Percentiles rank a stretch among this genome's conserved stretches.
phyloP scores from a whole-genome alignment of 495 filamentous ascomycete species.

The Neurospora sp. region DNA sequence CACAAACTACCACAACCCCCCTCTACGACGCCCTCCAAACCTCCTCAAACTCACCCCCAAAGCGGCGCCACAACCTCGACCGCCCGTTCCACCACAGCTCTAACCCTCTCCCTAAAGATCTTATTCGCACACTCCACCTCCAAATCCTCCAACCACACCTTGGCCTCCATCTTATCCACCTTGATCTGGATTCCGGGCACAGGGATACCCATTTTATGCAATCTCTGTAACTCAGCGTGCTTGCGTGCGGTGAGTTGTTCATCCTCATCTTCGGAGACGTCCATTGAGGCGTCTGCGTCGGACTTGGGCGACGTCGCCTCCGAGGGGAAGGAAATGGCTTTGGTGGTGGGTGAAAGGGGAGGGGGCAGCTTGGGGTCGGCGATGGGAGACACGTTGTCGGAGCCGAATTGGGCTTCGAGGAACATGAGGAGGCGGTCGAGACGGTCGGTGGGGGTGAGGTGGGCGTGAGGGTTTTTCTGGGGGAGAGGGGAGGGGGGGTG shows the following conservation, averaged over 20 bases:
- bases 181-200: conserved; percentile 80
- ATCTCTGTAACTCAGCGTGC: conserved; percentile 44
- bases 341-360: conserved; percentile 12
- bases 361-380: conserved; percentile 48
- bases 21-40: not conserved
- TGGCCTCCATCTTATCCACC: conserved; percentile 79
- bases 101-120: conserved; percentile 67
- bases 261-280: conserved; percentile 29
- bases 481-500: conserved; percentile 30
- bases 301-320: conserved; percentile 7
- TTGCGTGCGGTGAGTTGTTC: conserved; percentile 32
- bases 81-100: conserved; percentile 80
- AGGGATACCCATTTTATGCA: conserved; percentile 73
- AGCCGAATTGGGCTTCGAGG: conserved; percentile 92
- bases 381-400: conserved; percentile 63
- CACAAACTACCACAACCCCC: too few species aligned
- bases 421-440: conserved; percentile 84
- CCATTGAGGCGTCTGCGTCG: conserved; percentile 29
- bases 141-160: conserved; percentile 82
- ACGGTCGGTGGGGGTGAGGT: conserved; percentile 59
- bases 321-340: conserved; percentile 4
- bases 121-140: conserved; percentile 76
- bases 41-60: conserved; percentile 30
- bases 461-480: conserved; percentile 57
- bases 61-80: conserved; percentile 84